Base-by-base conservation (phyloP, 805 yeast species). In the Lipomyces mesembrius region DNA sequence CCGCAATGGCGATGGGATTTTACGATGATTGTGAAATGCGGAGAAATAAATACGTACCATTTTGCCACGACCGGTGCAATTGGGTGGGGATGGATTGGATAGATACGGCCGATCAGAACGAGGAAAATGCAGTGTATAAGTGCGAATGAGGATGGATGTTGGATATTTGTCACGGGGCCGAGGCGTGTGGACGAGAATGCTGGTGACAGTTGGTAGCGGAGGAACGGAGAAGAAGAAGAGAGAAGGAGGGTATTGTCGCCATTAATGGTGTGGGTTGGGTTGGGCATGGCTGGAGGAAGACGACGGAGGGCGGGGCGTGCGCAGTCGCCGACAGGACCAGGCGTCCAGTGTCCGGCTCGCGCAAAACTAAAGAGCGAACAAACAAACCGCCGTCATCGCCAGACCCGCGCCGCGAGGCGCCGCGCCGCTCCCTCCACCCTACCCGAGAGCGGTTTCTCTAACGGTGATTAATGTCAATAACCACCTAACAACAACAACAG, bases 351-450 rank as follows among this genome's bases (percentile, higher is more conserved):
- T 43, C 49, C 49, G 20, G 49, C n/a, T 17, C 8, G 8, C 9
- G 9, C 49, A 43, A 43, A 17, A 17, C 49, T 11, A 43, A 17
- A 43, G 49, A 22, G 49, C 20, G 49, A 43, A 43, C 49, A 43
- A 43, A 43, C 49, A 43, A 43, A 17, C 49, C 49, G 20, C 49
- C 49, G 49, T 43, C 49, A 43, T 43, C 49, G 49, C 49, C 49
- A n/a, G 49, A 43, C 49, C 49, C 49, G 49, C 22, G 49, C 49
- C 49, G 49, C n/a, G n/a, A n/a, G n/a, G n/a, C 49, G 22, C 22
- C 49, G 22, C 32, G 7, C 7, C 32, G 32, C 32, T 29, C 0
- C 14, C 17, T 14, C 17, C 17, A 8, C 39, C 39, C 17, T 11
- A 37, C 39, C 39, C 39, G 39, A 37, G 32, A 29, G 32, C 4